Evolutionary conservation across 495 filamentous ascomycete species (phyloP), one percentile per base, ranked within the genome.

Genomic region (Trypethelium eluteriae): DNA sequence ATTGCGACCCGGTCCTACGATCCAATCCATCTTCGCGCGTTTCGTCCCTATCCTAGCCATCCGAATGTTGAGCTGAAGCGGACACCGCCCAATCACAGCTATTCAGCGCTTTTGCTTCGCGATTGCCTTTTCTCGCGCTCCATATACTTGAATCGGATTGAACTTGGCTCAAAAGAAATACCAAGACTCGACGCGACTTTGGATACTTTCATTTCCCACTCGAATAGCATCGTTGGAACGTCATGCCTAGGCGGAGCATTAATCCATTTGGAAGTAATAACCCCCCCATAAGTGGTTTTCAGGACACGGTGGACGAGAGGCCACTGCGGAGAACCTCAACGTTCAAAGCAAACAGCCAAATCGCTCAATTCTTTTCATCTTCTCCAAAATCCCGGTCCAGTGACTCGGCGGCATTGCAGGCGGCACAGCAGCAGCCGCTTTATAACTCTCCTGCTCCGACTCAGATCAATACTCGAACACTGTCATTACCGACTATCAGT

Each of bases 401-500:
- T 65, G 70, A 73, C 74, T 78, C 86, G 69, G 81, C 86, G 63
- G 84, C 88, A 71, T 81, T 84, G 41, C 80, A 82, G 71, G 79
- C 80, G 64, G 75, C 80, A 44, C 78, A 82, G 70, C 83, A 89
- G 77, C 83, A 85, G 63, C 78, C 84, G 66, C 73, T 83, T 49
- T 77, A 82, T 70, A 79, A 81, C 68, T 80, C 81, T 65, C 79
- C 86, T 41, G 82, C 86, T 61, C 25, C 25, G 25, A 83, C 87
- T 47, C 81, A 84, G 63, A 88, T 90, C 70, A 88, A 85, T 64
- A 85, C 87, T 47, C 79, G 91, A 39, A 85, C 86, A 71, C 76
- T 93, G 69, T 92, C 91, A 53, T 79, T 98, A 72, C 94, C 94
- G 41, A 92, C 89, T 59, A 98, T 98, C 68, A 96, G 89, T 36